These are phyloP conservation scores for Rugosomyces carneus DNA, from an alignment of 1,284 basidiomycete genomes.

Conservation along the genomic window DNA sequence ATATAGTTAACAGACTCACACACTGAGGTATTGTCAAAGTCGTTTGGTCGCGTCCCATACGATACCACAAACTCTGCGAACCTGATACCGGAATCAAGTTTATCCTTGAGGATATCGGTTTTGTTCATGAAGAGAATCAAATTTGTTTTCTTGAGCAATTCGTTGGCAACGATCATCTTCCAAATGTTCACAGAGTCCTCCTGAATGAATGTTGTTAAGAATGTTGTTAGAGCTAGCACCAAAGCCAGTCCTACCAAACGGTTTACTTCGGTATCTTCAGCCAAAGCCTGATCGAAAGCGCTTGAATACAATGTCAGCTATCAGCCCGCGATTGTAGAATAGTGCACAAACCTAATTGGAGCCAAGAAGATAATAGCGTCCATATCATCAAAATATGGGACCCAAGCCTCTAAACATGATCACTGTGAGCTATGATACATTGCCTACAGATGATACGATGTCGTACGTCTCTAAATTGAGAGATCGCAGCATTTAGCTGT, in stretches of 20 bases:
- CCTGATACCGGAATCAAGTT: slow-evolving; percentile 51
- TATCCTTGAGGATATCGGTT: slow-evolving; percentile 54
- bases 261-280: slow-evolving; percentile 60
- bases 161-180: slow-evolving; percentile 53
- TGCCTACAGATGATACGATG: not conserved
- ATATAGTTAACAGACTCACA: slow-evolving; percentile 30
- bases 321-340: not conserved
- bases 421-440: slow-evolving; percentile 2
- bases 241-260: slow-evolving; percentile 36
- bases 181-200: slow-evolving; percentile 64
- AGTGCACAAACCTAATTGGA: slow-evolving; percentile 44
- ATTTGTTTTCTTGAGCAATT: slow-evolving; percentile 51
- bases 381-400: slow-evolving; percentile 64
- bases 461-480: slow-evolving; percentile 28
- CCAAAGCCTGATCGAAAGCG: slow-evolving; percentile 62
- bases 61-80: slow-evolving; percentile 54
- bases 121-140: slow-evolving; percentile 67
- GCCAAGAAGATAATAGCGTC: slow-evolving; percentile 67
- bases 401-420: slow-evolving; percentile 50
- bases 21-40: slow-evolving; percentile 38
- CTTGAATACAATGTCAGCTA: slow-evolving; percentile 5
- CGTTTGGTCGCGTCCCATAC: slow-evolving; percentile 56
- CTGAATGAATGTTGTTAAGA: slow-evolving; percentile 21
- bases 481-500: slow-evolving; percentile 2
- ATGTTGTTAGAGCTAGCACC: not conserved